Conservation (phyloP, 805 yeast species). For the Ogataea paradorogensis region DNA sequence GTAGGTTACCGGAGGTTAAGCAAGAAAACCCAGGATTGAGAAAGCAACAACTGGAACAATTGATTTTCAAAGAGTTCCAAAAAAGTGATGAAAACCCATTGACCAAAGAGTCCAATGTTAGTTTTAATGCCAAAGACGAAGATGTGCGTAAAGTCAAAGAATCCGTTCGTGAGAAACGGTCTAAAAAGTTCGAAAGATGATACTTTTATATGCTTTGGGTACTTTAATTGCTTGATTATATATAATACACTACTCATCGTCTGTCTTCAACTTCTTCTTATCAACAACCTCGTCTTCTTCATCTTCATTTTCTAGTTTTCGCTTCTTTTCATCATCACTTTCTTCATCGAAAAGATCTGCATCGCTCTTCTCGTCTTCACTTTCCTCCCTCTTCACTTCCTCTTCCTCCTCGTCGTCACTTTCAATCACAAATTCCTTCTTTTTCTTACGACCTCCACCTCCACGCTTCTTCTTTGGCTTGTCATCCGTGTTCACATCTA, state of each 20-base stretch:
- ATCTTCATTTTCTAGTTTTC: conserved; percentile 10
- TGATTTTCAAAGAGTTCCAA: conserved; percentile 75
- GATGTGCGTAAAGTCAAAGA: conserved; percentile 41
- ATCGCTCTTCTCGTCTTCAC: conserved; percentile 13
- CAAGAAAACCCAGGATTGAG: conserved; percentile 79
- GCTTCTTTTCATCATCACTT: conserved; percentile 25
- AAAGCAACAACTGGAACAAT: conserved; percentile 71
- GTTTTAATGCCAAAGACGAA: conserved; percentile 59
- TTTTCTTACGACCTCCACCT: conserved; percentile 20
- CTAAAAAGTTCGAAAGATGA: conserved; percentile 32
- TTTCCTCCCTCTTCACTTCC: conserved; percentile 12
- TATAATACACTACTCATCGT: conserved; percentile 14
- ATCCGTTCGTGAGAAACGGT: conserved; percentile 29
- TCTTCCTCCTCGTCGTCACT: conserved; percentile 27
- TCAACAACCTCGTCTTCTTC: conserved; percentile 10
- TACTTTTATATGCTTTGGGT: neutral
- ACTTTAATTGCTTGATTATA: conserved; percentile 5
- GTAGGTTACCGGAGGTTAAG: conserved; percentile 66
- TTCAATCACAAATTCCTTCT: conserved; percentile 30
- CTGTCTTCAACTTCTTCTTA: conserved; percentile 19
- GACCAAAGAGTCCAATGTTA: conserved; percentile 67
- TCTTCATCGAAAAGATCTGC: conserved; percentile 20
- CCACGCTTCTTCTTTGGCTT: conserved; percentile 32
- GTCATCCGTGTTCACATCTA: conserved; percentile 34
- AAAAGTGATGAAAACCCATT: conserved; percentile 80